phyloP scores from a whole-genome alignment of 345 rosid genomes.

The Melaleuca quinquenervia region DNA sequence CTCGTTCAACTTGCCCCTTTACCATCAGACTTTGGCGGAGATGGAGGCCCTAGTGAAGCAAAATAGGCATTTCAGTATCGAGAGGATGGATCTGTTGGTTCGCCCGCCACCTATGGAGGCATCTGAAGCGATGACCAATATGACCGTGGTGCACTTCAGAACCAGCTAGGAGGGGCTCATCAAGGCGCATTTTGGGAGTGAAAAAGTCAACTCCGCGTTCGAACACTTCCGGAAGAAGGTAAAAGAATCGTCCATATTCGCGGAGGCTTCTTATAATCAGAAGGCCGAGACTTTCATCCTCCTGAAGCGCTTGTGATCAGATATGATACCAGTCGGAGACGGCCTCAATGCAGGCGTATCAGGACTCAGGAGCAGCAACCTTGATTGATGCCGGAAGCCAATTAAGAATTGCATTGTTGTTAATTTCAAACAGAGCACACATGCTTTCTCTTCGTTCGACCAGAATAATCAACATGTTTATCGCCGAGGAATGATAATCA shows the following conservation, averaged over 20 bases:
- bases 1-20: not conserved
- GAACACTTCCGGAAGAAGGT: not conserved
- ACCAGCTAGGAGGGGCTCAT: not conserved
- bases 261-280: not conserved
- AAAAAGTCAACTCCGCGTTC: accelerated
- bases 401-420: not conserved
- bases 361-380: not conserved
- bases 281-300: not conserved
- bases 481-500: not conserved
- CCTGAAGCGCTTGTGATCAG: not conserved
- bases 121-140: not conserved
- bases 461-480: not conserved
- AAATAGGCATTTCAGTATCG: not conserved
- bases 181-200: not conserved
- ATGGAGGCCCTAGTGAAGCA: not conserved
- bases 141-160: not conserved
- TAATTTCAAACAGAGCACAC: not conserved
- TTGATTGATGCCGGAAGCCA: not conserved
- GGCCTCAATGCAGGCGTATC: not conserved
- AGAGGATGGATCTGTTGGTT: not conserved
- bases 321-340: not conserved
- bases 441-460: not conserved
- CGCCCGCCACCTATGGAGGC: not conserved
- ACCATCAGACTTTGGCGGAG: not conserved
- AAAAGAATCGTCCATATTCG: not conserved